Base-by-base conservation (phyloP, 1,284 basidiomycete species). In the Rhodotorula sp. region DNA sequence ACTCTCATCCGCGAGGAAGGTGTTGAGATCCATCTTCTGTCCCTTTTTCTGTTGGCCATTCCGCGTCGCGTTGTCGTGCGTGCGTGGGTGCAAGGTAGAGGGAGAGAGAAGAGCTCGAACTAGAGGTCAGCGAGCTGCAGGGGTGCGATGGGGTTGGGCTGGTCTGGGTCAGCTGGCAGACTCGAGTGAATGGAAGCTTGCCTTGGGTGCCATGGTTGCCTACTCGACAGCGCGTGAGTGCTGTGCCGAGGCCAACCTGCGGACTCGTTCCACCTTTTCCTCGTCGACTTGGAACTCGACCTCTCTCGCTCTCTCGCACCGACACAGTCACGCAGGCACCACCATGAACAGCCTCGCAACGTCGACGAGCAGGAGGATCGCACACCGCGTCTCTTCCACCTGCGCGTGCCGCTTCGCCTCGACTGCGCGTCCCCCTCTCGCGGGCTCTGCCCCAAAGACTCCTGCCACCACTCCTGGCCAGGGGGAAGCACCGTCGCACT, bases 21-120 rank as follows among this genome's bases (percentile, higher is more conserved):
- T 91, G 82, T 88, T 88, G 74, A 96, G 83, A 71, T 91, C 87
- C 83, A 96, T 91, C 86, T 94, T 96, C 83, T 92, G 87, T 76
- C 85, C 86, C 86, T 95, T 90, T 81, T 95, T 95, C 68, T 83
- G 68, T 57, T 45, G 37, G 24, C 2, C 8, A 33, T 48, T 30
- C 46, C 56, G 14, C 14, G 62, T 7, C 10, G 56, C 3, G 49
- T 22, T 29, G 20, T 4, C 14, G 22, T 37, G 17, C 54, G 45
- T 22, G 26, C 24, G 17, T 2, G 42, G 42, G 49, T 20, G 46
- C 14, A 30, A 44, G 30, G 30, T 20, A 17, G 12, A n/a, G 24
- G 26, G 26, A 18, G 48, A 42, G 22, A 49, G 51, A 29, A 29
- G 20, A 46, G 45, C 42, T 26, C 53, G 44, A 29, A 18, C 33